Evolutionary conservation across 257 asterid genomes (phyloP).

Genomic region (Nyctanthes arbortristis): DNA sequence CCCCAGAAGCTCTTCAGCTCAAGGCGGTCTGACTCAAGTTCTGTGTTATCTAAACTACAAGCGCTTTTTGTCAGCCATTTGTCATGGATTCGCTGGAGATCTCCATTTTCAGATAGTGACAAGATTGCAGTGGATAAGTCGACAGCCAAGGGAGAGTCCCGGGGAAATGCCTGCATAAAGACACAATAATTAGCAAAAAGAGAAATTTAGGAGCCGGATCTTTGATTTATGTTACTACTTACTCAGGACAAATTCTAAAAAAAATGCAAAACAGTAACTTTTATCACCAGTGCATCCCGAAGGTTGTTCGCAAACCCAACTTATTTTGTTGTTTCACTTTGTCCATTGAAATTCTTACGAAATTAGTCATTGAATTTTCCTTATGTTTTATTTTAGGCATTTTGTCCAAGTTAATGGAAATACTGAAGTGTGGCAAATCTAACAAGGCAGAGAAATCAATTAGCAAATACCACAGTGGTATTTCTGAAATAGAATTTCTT

Average conservation of each 20-base stretch:
- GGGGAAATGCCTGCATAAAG: slow-evolving; percentile 53
- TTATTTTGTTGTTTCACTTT: not conserved
- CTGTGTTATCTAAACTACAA: slow-evolving; percentile 53
- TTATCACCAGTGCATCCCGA: not conserved
- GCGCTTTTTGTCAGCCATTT: slow-evolving; percentile 73
- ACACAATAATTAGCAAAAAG: slow-evolving; percentile 9
- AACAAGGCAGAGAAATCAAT: too few species aligned
- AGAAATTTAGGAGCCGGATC: not conserved
- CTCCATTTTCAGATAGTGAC: slow-evolving; percentile 88
- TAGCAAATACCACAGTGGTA: not conserved
- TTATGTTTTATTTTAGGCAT: not conserved
- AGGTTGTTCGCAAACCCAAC: not conserved
- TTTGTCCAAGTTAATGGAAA: not conserved
- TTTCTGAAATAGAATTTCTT: too few species aligned
- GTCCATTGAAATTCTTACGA: not conserved
- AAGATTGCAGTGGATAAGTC: slow-evolving; percentile 69
- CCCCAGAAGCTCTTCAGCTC: slow-evolving; percentile 78
- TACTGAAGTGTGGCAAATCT: not conserved
- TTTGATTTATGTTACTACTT: too few species aligned
- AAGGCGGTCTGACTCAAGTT: slow-evolving; percentile 61
- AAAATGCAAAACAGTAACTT: not conserved
- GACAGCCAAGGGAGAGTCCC: slow-evolving; percentile 60
- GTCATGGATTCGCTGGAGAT: slow-evolving; percentile 90
- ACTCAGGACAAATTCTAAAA: not conserved
- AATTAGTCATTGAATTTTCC: not conserved